Evolutionary conservation across 306 rosid species (phyloP).

Genomic region (Cicer yamashitae): DNA sequence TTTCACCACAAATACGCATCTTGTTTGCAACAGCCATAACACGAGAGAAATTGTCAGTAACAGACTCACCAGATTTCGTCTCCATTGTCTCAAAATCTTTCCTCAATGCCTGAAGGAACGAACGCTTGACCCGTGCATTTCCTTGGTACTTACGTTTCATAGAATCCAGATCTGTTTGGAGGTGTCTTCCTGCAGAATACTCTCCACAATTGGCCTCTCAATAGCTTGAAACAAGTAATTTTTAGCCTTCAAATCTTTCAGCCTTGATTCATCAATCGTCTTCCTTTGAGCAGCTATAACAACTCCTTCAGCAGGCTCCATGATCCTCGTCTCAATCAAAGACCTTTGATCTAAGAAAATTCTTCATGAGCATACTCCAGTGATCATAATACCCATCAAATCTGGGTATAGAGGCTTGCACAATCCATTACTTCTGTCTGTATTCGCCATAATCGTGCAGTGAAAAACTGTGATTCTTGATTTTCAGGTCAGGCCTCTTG

Average conservation of each 20-base stretch:
- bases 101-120: background rate
- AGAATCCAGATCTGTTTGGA: background rate
- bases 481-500: too few species aligned
- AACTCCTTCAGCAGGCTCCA: background rate
- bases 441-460: too few species aligned
- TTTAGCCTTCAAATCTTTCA: background rate
- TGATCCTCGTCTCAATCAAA: background rate
- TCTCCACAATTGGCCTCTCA: background rate
- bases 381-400: constrained; percentile 15
- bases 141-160: too few species aligned
- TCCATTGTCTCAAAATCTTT: background rate
- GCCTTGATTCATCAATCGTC: background rate
- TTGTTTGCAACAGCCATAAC: background rate
- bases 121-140: background rate
- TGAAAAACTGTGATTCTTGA: too few species aligned
- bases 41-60: background rate
- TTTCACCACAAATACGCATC: background rate
- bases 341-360: background rate
- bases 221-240: background rate
- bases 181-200: background rate
- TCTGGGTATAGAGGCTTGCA: background rate
- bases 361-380: constrained; percentile 2
- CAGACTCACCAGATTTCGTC: background rate
- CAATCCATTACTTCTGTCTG: background rate
- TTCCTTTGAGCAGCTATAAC: background rate